Base-by-base conservation (phyloP, 1,284 basidiomycete genomes). In the Ceratorhiza oryzae-sativae region DNA sequence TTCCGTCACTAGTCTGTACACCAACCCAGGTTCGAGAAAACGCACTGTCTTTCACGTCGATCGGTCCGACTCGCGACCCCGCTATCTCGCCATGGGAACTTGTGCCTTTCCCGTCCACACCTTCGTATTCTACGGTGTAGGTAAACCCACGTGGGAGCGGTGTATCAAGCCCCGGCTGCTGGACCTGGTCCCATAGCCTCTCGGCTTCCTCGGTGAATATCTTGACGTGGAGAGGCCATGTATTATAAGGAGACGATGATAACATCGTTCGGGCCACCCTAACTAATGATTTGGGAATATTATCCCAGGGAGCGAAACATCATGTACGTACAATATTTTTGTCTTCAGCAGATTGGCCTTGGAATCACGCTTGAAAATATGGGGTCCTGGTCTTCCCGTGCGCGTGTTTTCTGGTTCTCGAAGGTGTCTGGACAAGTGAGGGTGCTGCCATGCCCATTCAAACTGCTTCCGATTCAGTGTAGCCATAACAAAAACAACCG, bases 361-460 rank as follows among this genome's bases (percentile, higher is more conserved):
- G 34, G 75, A 49, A 41, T 74, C 58, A 18, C 62, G 42, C 55
- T 60, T 73, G 75, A 78, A 45, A 77, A 65, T 59, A 4, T 46
- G 51, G 5, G 63, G 53, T 10, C 23, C n/a, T 41, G 60, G 36
- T 49, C 68, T 45, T 10, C 53, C 51, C 20, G n/a, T 55, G 20
- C 41, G 45, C 1, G 51, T 56, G 15, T 18, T 32, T 25, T 60
- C 45, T 74, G 72, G 55, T 74, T 56, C 25, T 74, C 84, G 83
- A 41, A 89, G 80, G 79, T 88, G 86, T n/a, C 88, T 82, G 2
- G 88, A 87, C 34, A 82, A 77, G 74, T 86, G 80, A 13, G 87
- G 85, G 72, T 94, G 89, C 78, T 95, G 93, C 94, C 94, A 96
- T 4, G 85, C 85, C 85, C 85, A 86, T 76, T 86, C 85, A 74